Evolutionary conservation across 2,329 filamentous ascomycete genomes (phyloP).

Genomic region (Sporothrix mexicana): DNA sequence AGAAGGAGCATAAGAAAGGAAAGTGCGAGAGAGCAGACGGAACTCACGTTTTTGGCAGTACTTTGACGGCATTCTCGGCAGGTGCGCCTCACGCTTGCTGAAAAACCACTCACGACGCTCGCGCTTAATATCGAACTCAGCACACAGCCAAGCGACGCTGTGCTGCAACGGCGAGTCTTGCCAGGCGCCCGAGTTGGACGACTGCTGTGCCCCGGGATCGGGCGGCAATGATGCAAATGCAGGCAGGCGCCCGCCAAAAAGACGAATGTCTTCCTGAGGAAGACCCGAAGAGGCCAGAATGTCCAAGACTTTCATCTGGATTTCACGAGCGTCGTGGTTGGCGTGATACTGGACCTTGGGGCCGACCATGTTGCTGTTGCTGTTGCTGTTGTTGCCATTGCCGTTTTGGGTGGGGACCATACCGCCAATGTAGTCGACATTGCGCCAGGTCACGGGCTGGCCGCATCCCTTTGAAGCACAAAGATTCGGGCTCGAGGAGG

Average conservation of each 20-base stretch:
- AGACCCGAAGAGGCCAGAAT: neutral
- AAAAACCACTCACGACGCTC: constrained; percentile 30
- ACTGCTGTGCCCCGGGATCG: neutral
- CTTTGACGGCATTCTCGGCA: neutral
- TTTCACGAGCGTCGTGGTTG: constrained; percentile 32
- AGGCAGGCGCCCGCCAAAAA: neutral
- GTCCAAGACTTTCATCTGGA: constrained; percentile 28
- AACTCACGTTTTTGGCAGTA: constrained; percentile 30
- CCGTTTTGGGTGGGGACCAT: neutral
- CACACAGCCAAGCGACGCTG: constrained; percentile 24
- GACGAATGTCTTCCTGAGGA: constrained; percentile 19
- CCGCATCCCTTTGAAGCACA: constrained; percentile 20
- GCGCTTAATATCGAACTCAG: constrained; percentile 17
- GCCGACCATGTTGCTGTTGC: neutral
- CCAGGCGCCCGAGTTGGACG: neutral
- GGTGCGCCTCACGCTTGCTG: neutral
- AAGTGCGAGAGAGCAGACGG: neutral
- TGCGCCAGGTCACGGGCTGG: constrained; percentile 25
- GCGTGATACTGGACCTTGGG: neutral
- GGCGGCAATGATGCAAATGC: constrained; percentile 14
- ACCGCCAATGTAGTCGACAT: neutral
- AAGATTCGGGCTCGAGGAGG: neutral
- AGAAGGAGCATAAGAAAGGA: neutral
- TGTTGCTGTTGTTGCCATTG: neutral
- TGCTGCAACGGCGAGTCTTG: neutral